Base-by-base conservation (phyloP, 768 basidiomycete genomes). In the Tricholoma matsutake region DNA sequence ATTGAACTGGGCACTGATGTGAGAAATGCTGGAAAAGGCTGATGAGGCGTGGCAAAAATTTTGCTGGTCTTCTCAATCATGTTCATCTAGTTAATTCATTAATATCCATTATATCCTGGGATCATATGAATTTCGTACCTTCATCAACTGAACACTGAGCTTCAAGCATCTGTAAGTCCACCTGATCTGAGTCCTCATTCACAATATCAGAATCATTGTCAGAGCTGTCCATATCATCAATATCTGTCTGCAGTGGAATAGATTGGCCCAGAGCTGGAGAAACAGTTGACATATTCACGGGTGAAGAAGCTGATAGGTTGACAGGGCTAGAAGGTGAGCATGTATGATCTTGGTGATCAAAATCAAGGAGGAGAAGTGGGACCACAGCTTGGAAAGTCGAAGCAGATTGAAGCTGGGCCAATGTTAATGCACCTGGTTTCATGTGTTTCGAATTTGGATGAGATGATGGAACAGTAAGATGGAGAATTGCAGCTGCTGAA, bases 401-500 rank as follows among this genome's bases (percentile, higher is more conserved):
- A 20, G 54, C 41, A 4, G 54, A 10, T 43, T 43, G 28, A 1
- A 60, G 54, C 43, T 60, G 54, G 6, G 43, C 59, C 25, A 60
- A 54, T 2, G 59, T 60, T 8, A 60, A 22, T 10, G 16, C 22
- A 11, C 59, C 59, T n/a, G 59, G 29, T 18, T 56, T 60, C 11
- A 54, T 60, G 41, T 47, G 4, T 37, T n/a, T n/a, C n/a, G n/a
- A n/a, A n/a, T 59, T 10, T 1, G 39, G 6, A 39, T n/a, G 29
- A 29, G 28, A 32, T 32, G 54, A 56, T n/a, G n/a, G n/a, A 32
- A 32, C 37, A 31, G 53, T 13, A 55, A 55, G 56, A 54, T 63
- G 62, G 8, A 64, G 52, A 49, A 64, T 60, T 1, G 61, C 63
- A 16, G 56, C 65, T 1, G 61, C 63, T 8, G 49, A 61, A 9